Base-by-base conservation (phyloP, 495 filamentous ascomycete species). In the Bombardia bombarda region DNA sequence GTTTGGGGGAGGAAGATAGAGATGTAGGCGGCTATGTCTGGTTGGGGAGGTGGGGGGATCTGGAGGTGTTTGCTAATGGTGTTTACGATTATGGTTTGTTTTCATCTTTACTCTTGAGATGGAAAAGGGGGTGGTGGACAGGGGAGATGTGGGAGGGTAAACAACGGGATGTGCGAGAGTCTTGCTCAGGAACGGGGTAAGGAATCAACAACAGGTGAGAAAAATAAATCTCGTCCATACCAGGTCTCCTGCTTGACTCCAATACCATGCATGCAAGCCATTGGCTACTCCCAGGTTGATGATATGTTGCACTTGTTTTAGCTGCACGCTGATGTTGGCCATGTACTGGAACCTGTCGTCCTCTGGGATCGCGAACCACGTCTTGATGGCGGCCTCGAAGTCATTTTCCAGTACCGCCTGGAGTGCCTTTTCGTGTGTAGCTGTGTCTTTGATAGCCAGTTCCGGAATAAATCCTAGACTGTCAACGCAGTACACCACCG, bases 1-100 rank as follows among this genome's bases (percentile, higher is more conserved):
- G 70, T 72, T 1, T 57, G 44, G 10, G 78, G 66, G 20, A 54
- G 43, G 62, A 82, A 83, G 53, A 84, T 64, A 32, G 65, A 58
- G n/a, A 69, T 72, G 62, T 83, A 84, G 21, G 76, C 66, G 16
- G 58, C 51, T 25, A 75, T 70, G 53, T 84, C 78, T 21, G 65
- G 38, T 12, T 49, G 58, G 2, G 73, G 75, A 14, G 69, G 64
- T 1, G 57, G 51, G 50, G 65, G 72, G 40, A 36, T 28, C 51
- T 43, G 52, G 41, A 40, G 35, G 49, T 33, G 33, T 24, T 30
- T 7, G 21, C 42, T 45, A 50, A 39, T 14, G 21, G 17, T 8
- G 39, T 32, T 14, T 42, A 10, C 17, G 32, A 22, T 19, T 12
- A 24, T 28, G 19, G 20, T 10, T 12, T 6, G 26, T 21, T 1